Conservation (phyloP, 495 filamentous ascomycete species). For the Hypoxylon cercidicola region DNA sequence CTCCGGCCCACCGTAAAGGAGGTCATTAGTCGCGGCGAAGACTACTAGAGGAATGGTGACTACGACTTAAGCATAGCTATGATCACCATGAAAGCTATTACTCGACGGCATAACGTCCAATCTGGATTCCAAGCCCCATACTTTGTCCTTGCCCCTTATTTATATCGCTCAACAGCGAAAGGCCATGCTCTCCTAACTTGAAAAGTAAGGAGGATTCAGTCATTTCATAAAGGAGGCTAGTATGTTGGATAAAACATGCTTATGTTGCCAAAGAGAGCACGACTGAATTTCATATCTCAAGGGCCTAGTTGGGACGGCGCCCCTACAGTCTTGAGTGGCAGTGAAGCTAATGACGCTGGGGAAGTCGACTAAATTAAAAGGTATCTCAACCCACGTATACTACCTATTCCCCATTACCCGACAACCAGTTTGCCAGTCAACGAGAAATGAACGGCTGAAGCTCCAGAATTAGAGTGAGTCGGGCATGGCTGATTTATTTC, state of each 20-base stretch:
- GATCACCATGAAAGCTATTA: background rate
- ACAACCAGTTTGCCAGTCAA: too few species aligned
- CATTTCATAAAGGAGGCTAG: too few species aligned
- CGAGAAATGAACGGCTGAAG: background rate
- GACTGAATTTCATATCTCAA: background rate
- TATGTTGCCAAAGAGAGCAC: background rate
- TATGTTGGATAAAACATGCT: background rate
- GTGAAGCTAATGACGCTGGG: constrained; percentile 21
- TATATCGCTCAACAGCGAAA: background rate
- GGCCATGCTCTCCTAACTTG: too few species aligned
- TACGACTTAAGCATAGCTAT: background rate
- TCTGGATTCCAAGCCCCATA: too few species aligned
- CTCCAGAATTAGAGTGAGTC: too few species aligned
- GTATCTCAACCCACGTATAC: too few species aligned
- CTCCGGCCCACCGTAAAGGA: constrained; percentile 91
- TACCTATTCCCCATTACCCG: too few species aligned
- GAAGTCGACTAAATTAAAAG: too few species aligned
- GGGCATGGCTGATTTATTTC: too few species aligned
- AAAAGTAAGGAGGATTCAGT: too few species aligned
- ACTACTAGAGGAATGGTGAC: constrained; percentile 67
- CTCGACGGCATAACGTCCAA: background rate
- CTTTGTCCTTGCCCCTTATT: too few species aligned
- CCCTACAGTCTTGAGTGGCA: constrained; percentile 2
- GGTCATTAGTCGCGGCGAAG: constrained; percentile 90
- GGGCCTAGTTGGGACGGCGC: too few species aligned